phyloP scores from a whole-genome alignment of 192 early-diverging fungal genomes.

The Spizellomyces punctatus region DNA sequence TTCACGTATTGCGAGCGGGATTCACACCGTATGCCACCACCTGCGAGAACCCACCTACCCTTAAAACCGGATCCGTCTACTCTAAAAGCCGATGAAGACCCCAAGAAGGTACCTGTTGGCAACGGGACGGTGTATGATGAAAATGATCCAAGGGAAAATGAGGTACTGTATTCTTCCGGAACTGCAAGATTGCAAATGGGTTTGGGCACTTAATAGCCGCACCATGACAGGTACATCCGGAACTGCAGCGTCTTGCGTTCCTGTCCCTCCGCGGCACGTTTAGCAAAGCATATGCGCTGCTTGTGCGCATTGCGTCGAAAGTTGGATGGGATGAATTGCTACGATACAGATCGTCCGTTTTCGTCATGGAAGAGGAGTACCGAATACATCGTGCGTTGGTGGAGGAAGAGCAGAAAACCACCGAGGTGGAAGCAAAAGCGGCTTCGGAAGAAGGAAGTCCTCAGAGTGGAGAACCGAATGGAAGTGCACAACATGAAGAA shows the following conservation, averaged over 20 bases:
- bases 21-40: conserved; percentile 87
- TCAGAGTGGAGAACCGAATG: conserved; percentile 7
- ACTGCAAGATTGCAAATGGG: background rate
- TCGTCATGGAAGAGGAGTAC: conserved; percentile 99
- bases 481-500: conserved; percentile 18
- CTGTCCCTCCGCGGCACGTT: conserved; percentile 93
- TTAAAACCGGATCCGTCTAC: conserved; percentile 77
- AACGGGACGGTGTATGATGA: conserved; percentile 51
- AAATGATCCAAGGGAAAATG: conserved; percentile 57
- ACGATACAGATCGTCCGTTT: conserved; percentile 79
- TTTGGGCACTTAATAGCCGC: background rate
- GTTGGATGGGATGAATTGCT: conserved; percentile 98
- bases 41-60: conserved; percentile 85
- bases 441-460: conserved; percentile 1
- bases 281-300: conserved; percentile 79
- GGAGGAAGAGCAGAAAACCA: conserved; percentile 60
- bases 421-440: conserved; percentile 29
- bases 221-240: conserved; percentile 54
- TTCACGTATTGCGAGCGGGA: conserved; percentile 90
- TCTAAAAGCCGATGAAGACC: conserved; percentile 38
- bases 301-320: conserved; percentile 77
- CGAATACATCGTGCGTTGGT: conserved; percentile 68
- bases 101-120: conserved; percentile 38
- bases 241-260: conserved; percentile 82
- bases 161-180: conserved; percentile 20